Evolutionary conservation across 345 rosid species (phyloP).

Genomic region (Durio zibethinus): DNA sequence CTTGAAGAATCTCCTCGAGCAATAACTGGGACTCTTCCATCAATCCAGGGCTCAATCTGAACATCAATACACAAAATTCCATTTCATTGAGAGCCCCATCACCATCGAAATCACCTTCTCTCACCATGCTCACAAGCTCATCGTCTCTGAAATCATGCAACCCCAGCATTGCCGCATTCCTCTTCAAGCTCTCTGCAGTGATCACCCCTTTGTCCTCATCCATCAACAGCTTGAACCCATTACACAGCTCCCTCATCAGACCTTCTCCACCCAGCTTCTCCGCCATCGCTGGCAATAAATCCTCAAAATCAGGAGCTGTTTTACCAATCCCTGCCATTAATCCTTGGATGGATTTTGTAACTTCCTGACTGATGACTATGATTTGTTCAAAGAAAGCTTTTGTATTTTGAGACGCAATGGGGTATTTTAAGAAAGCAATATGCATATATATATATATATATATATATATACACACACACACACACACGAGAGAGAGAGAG

Average conservation of each 20-base stretch:
- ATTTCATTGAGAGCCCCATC: slow-evolving; percentile 48
- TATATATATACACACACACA: no score
- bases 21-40: slow-evolving; percentile 46
- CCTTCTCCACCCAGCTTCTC: slow-evolving; percentile 57
- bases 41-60: slow-evolving; percentile 55
- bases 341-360: background rate
- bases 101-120: slow-evolving; percentile 52
- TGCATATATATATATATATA: no score
- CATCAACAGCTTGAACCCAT: slow-evolving; percentile 49
- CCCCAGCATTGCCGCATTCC: slow-evolving; percentile 41
- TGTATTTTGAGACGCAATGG: background rate
- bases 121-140: slow-evolving; percentile 43
- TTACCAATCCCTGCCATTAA: slow-evolving; percentile 22
- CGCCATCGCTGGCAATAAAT: slow-evolving; percentile 50
- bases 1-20: slow-evolving; percentile 34
- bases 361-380: background rate
- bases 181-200: slow-evolving; percentile 47
- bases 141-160: slow-evolving; percentile 38
- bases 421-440: background rate
- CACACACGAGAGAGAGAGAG: no score
- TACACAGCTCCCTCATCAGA: slow-evolving; percentile 46
- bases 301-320: slow-evolving; percentile 36
- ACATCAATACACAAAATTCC: slow-evolving; percentile 61
- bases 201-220: slow-evolving; percentile 46
- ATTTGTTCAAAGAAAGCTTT: background rate